Evolutionary conservation across 148 eudicot genomes (phyloP).

Genomic region (Rhododendron ferrugineum): DNA sequence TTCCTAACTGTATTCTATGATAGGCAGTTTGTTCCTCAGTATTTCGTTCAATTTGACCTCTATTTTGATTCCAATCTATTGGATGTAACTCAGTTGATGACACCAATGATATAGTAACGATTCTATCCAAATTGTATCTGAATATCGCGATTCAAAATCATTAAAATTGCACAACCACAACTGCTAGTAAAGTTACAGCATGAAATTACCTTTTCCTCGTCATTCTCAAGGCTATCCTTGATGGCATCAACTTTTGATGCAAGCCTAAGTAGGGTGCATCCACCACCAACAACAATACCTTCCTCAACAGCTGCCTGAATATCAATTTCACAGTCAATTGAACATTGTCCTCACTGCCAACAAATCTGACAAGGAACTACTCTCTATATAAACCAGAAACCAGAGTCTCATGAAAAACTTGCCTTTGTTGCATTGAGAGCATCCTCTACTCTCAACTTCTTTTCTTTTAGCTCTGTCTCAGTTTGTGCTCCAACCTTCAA

Average conservation of each 20-base stretch:
- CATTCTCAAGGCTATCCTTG: constrained; percentile 48
- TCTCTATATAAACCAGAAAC: neutral
- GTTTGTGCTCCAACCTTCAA: constrained; percentile 65
- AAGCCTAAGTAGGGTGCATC: constrained; percentile 59
- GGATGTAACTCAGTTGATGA: neutral
- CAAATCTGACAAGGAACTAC: neutral
- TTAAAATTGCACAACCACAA: neutral
- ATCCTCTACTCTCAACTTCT: constrained; percentile 78
- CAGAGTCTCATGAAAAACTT: neutral
- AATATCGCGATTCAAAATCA: neutral
- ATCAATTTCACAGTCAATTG: neutral
- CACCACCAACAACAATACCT: constrained; percentile 80
- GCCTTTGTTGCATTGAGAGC: constrained; percentile 74
- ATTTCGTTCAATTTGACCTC: neutral
- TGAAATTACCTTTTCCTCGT: constrained; percentile 46
- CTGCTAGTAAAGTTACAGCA: neutral
- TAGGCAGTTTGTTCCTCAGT: neutral
- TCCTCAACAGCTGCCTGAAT: constrained; percentile 74
- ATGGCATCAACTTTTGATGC: constrained; percentile 55
- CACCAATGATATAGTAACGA: neutral
- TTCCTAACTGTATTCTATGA: neutral
- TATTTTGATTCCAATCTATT: neutral
- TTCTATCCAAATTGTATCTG: neutral
- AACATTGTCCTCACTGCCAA: neutral
- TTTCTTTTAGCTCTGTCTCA: constrained; percentile 74